phyloP scores from a whole-genome alignment of 768 basidiomycete species.

The Tricholoma flavovirens region DNA sequence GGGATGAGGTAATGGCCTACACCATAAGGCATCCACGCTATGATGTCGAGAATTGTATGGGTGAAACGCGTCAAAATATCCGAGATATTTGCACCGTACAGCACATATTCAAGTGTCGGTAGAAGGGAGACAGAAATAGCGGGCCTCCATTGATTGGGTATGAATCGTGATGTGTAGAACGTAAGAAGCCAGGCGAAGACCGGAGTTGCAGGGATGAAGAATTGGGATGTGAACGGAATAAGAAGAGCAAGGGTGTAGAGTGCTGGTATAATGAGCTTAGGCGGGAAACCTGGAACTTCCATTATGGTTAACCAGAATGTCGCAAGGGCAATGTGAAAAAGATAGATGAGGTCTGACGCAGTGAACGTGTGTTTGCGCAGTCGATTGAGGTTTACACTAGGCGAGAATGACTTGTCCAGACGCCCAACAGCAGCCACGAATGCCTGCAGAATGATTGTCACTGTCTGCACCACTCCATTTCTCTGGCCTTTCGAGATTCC shows the following conservation, averaged over 20 bases:
- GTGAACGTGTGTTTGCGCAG: slow-evolving; percentile 54
- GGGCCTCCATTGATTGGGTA: slow-evolving; percentile 72
- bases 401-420: slow-evolving; percentile 74
- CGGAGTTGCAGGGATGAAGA: slow-evolving; percentile 85
- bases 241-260: slow-evolving; percentile 65
- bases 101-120: slow-evolving; percentile 89
- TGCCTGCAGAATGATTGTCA: slow-evolving; percentile 33
- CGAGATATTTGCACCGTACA: slow-evolving; percentile 97
- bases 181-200: slow-evolving; percentile 81
- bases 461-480: slow-evolving; percentile 14
- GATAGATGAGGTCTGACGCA: slow-evolving; percentile 52
- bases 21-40: slow-evolving; percentile 98
- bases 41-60: slow-evolving; percentile 83
- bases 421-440: slow-evolving; percentile 57
- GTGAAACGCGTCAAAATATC: slow-evolving; percentile 95
- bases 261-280: slow-evolving; percentile 73
- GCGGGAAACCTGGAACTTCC: slow-evolving; percentile 60
- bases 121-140: slow-evolving; percentile 86
- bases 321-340: slow-evolving; percentile 59
- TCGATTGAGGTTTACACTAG: slow-evolving; percentile 54
- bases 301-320: slow-evolving; percentile 71
- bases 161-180: slow-evolving; percentile 84
- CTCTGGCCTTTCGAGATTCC: slow-evolving; percentile 7
- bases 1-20: slow-evolving; percentile 85
- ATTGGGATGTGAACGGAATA: slow-evolving; percentile 83